phyloP scores from a whole-genome alignment of 2,329 filamentous ascomycete species.

The Plenodomus tracheiphilus region DNA sequence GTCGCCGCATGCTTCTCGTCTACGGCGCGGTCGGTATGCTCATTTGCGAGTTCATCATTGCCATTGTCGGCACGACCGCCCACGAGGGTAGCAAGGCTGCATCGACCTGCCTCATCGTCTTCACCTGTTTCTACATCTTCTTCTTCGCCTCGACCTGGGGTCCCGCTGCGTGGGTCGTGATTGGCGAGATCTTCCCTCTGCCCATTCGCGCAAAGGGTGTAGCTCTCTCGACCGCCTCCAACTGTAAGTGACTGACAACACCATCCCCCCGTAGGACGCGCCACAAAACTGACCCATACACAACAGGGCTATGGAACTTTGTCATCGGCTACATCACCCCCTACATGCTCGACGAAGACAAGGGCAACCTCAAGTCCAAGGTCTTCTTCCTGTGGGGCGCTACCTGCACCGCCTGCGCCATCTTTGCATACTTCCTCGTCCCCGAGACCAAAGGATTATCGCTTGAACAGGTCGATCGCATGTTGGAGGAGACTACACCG shows the following conservation, averaged over 20 bases:
- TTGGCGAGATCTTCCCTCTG: slow-evolving; percentile 88
- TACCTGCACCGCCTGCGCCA: slow-evolving; percentile 54
- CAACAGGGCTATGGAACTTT: slow-evolving; percentile 73
- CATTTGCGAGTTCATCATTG: slow-evolving; percentile 84
- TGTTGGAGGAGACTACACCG: slow-evolving; percentile 82
- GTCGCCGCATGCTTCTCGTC: slow-evolving; percentile 79
- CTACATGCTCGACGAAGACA: slow-evolving; percentile 68
- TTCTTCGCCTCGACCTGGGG: slow-evolving; percentile 92
- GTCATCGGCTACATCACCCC: slow-evolving; percentile 60
- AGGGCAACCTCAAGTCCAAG: slow-evolving; percentile 64
- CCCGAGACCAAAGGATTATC: slow-evolving; percentile 78
- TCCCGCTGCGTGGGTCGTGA: slow-evolving; percentile 70
- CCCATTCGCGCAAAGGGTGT: slow-evolving; percentile 88
- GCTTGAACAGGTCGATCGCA: slow-evolving; percentile 77
- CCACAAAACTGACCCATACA: background rate
- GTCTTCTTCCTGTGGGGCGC: slow-evolving; percentile 60
- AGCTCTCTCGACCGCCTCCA: slow-evolving; percentile 81
- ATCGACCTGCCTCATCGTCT: slow-evolving; percentile 66
- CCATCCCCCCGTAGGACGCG: background rate
- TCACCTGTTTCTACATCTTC: slow-evolving; percentile 92
- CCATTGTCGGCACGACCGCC: slow-evolving; percentile 60
- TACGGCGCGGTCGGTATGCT: slow-evolving; percentile 81
- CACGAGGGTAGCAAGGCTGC: slow-evolving; percentile 54
- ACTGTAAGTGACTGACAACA: slow-evolving; percentile 56
- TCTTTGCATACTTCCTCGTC: slow-evolving; percentile 77